These are phyloP conservation scores for Pythium brachiatum DNA, from an alignment of 352 stramenopile species.

Conservation along the genomic window DNA sequence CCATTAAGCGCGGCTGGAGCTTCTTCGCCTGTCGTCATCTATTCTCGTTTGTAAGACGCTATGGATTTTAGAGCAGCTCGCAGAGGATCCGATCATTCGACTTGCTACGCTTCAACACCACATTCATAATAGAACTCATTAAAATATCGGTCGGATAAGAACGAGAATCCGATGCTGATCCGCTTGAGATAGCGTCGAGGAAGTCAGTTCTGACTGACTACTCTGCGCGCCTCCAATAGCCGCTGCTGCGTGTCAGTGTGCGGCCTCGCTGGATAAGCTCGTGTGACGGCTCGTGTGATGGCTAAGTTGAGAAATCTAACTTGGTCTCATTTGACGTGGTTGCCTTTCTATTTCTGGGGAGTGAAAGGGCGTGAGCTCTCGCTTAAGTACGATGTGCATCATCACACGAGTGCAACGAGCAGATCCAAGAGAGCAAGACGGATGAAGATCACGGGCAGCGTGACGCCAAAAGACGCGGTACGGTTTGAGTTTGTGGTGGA, in stretches of 20 bases:
- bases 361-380: slow-evolving; percentile 4
- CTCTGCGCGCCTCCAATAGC: too few species aligned
- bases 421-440: neutral
- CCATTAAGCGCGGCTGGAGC: neutral
- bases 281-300: neutral
- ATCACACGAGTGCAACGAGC: neutral
- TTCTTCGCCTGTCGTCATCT: neutral
- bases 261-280: too few species aligned
- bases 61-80: neutral
- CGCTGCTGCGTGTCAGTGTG: too few species aligned
- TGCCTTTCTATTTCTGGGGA: slow-evolving; percentile 3
- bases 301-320: neutral
- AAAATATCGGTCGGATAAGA: neutral
- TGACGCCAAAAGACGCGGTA: slow-evolving; percentile 46
- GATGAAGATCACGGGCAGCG: slow-evolving; percentile 9
- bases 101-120: neutral
- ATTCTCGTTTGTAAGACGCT: neutral
- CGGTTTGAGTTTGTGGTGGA: neutral
- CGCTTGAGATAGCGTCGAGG: neutral
- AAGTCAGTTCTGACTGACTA: neutral
- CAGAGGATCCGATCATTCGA: neutral
- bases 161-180: neutral
- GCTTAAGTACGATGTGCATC: neutral
- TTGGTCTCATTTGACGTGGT: neutral
- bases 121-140: neutral